Base-by-base conservation (phyloP, 345 rosid genomes). In the Populus pruinosa region DNA sequence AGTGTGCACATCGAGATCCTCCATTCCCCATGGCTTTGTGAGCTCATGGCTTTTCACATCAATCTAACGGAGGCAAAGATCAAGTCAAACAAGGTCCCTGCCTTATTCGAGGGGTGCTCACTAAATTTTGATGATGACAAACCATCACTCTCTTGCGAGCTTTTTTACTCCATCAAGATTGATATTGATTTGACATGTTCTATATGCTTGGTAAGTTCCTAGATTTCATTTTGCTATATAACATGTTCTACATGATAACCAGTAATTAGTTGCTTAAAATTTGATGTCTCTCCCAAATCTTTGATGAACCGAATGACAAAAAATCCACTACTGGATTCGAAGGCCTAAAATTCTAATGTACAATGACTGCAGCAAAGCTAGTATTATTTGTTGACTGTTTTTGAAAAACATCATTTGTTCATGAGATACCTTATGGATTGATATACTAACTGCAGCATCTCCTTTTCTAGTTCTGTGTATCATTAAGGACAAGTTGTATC, bases 21-120 rank as follows among this genome's bases (percentile, higher is more conserved):
- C 64, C 96, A 91, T 53, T 96, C 99, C 29, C 98, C 98, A 11
- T 93, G 98, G 98, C 91, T 93, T 7, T 92, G 94, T 41, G 97
- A 96, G 84, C 97, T 93, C 36, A 90, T 90, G 86, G 99, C 98
- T 76, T 92, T 92, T 82, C 96, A 92, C 78, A 89, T 96, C 78
- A 96, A 93, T 78, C 72, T 92, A 80, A 91, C 89, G 82, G 93
- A 90, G 77, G 77, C 88, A 1, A 83, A 88, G 78, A 80, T 78
- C 69, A 82, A 78, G 18, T 77, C 93, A 27, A 76, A 80, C 41
- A 88, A 79, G 41, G 79, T 64, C 25, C 84, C 90, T 75, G 87
- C 90, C 11, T 70, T 95, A 56, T 92, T 92, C 35, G 90, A 89
- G 73, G 96, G 88, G 29, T 92, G 96, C 76, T 86, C 88, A 17